Base-by-base conservation (phyloP, 345 rosid species). In the Fremontodendron californicum region DNA sequence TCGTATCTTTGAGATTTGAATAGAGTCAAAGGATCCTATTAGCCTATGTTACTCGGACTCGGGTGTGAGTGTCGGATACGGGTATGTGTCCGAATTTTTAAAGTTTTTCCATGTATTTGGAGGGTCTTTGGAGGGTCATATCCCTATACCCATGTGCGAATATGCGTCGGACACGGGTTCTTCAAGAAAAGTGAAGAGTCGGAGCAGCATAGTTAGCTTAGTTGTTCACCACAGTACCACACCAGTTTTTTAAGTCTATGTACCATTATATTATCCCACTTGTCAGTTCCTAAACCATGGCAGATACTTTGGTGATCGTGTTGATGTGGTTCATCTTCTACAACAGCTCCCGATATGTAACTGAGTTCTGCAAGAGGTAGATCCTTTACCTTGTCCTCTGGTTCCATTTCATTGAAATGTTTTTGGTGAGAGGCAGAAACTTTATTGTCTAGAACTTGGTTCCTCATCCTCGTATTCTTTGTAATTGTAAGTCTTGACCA, bases 321-420 rank as follows among this genome's bases (percentile, higher is more conserved):
- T 82, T 94, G 88, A 83, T 94, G 91, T 94, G 96, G 94, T 94
- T 91, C 74, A 70, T 92, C 46, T 70, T 89, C 77, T 91, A 90
- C 87, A 94, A 94, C 49, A 83, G 94, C 21, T 90, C 91, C 0
- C 87, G 88, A 75, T 86, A 85, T 82, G 84, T 87, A 25, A 87
- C 89, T 1, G 93, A 85, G 31, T 81, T 92, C 73, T 87, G 79
- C 86, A 81, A 85, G 78, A 90, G 95, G 97, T 91, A 86, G 52
- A 18, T 64, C 23, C 54, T 15, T 65, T 52, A 6, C 13, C 52
- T 54, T 63, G 70, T 11, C 27, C 75, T 77, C 7, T 80, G 21
- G 15, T 57, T 78, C 23, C 54, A 40, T 81, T 63, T 54, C 23
- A 15, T 72, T 65, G 66, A 27, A 60, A 19, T 29, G 29, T n/a